phyloP scores from a whole-genome alignment of 2,329 filamentous ascomycete genomes.

The Aspergillus awamori region DNA sequence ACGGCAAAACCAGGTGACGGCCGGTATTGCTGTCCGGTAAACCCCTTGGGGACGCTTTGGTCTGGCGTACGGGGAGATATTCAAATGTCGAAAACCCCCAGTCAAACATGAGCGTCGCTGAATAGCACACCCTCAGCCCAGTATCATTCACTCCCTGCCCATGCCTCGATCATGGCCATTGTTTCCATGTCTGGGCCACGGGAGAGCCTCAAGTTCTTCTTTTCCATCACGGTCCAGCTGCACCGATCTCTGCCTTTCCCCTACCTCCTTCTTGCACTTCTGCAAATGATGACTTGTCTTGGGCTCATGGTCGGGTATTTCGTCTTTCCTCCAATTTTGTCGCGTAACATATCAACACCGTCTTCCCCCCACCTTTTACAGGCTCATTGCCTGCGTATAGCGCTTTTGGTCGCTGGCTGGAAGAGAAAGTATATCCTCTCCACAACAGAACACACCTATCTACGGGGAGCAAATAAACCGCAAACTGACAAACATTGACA shows the following conservation, averaged over 20 bases:
- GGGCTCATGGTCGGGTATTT: not conserved
- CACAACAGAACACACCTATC: conserved; percentile 36
- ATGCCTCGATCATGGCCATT: not conserved
- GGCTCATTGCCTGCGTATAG: conserved; percentile 4
- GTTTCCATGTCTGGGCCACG: not conserved
- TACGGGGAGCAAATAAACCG: conserved; percentile 32
- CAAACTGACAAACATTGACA: conserved; percentile 1
- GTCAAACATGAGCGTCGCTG: not conserved
- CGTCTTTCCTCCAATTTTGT: not conserved
- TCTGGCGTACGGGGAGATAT: not conserved
- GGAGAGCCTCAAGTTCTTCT: not conserved
- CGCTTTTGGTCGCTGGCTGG: conserved; percentile 8
- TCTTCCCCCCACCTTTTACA: not conserved
- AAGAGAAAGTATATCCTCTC: conserved; percentile 11
- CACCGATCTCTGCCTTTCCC: not conserved
- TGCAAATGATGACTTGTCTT: not conserved
- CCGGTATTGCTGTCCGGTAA: not conserved
- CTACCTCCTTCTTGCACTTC: not conserved
- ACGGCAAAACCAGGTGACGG: not conserved
- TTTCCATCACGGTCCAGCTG: not conserved
- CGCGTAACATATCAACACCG: not conserved
- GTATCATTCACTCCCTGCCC: not conserved
- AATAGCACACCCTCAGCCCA: not conserved
- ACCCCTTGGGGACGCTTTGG: conserved; percentile 3
- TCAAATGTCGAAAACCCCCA: not conserved